These are phyloP conservation scores for Penicillium fimorum DNA, from an alignment of 495 filamentous ascomycete species.

Conservation along the genomic window DNA sequence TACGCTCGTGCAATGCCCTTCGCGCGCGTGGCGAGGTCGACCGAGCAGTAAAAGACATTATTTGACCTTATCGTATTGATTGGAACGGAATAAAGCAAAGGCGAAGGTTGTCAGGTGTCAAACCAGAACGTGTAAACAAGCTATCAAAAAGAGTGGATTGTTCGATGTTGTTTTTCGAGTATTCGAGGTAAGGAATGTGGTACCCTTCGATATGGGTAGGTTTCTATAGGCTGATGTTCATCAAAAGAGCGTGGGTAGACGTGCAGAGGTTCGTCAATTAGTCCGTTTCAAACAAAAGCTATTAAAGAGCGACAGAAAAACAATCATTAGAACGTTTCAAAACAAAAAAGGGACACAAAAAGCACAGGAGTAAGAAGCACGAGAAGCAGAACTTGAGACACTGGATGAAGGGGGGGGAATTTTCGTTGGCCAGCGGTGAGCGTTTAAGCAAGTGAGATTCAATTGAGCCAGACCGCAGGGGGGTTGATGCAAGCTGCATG, in stretches of 20 bases:
- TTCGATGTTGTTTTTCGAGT: conserved; percentile 21
- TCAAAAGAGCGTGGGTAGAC: conserved; percentile 25
- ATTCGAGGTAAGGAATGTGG: conserved; percentile 34
- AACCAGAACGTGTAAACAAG: conserved; percentile 9
- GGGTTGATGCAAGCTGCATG: conserved; percentile 14
- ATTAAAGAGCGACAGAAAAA: conserved; percentile 37
- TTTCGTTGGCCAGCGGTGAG: conserved; percentile 38
- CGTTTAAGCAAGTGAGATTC: conserved; percentile 27
- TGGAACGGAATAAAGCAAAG: conserved; percentile 7
- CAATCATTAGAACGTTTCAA: conserved; percentile 35
- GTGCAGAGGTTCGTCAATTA: conserved; percentile 31
- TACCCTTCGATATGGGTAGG: conserved; percentile 18
- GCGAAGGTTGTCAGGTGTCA: neutral
- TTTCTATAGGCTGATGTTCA: conserved; percentile 7
- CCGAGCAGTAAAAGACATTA: conserved; percentile 34
- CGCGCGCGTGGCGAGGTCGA: conserved; percentile 41
- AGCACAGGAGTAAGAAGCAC: conserved; percentile 27
- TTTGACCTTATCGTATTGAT: conserved; percentile 38
- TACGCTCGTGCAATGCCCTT: conserved; percentile 52
- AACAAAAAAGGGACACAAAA: conserved; percentile 36
- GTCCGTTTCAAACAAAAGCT: conserved; percentile 25
- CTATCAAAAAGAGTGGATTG: conserved; percentile 17
- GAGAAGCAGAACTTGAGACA: conserved; percentile 30
- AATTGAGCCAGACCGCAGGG: conserved; percentile 19
- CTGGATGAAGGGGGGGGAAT: conserved; percentile 27